Conservation (phyloP, 2,329 filamentous ascomycete genomes). For the Aspergillus phoenicis region DNA sequence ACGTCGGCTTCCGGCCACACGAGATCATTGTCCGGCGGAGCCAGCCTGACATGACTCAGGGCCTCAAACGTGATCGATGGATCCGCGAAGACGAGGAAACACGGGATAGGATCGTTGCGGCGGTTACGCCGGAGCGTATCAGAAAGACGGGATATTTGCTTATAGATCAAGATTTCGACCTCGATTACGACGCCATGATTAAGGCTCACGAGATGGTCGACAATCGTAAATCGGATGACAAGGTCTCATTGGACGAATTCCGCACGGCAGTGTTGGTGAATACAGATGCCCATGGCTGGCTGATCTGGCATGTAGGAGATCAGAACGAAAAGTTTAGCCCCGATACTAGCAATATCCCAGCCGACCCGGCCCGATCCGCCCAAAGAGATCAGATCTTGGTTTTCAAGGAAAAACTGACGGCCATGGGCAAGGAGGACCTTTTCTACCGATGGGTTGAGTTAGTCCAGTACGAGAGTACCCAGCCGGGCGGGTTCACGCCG, state of each 20-base stretch:
- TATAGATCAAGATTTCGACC: conserved; percentile 81
- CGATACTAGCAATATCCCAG: conserved; percentile 33
- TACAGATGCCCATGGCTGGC: conserved; percentile 70
- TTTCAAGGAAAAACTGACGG: conserved; percentile 74
- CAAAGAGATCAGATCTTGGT: conserved; percentile 69
- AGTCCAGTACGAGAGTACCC: conserved; percentile 81
- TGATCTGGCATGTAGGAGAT: conserved; percentile 63
- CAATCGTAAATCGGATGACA: conserved; percentile 30
- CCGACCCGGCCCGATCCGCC: conserved; percentile 40
- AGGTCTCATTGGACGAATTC: conserved; percentile 65
- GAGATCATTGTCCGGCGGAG: conserved; percentile 83
- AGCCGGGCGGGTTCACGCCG: conserved; percentile 74
- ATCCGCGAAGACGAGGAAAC: conserved; percentile 56
- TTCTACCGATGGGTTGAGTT: conserved; percentile 94
- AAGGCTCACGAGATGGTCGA: conserved; percentile 71
- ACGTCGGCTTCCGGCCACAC: conserved; percentile 72
- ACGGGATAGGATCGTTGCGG: conserved; percentile 63
- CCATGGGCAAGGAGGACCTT: conserved; percentile 80
- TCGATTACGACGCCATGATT: conserved; percentile 83
- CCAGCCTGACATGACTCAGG: conserved; percentile 66
- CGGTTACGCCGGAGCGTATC: conserved; percentile 68
- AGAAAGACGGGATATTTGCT: conserved; percentile 85
- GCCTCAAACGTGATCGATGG: conserved; percentile 54
- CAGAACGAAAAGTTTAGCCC: conserved; percentile 41
- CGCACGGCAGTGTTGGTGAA: conserved; percentile 70